Base-by-base conservation (phyloP, 345 rosid genomes). In the Schrenkiella parvula region DNA sequence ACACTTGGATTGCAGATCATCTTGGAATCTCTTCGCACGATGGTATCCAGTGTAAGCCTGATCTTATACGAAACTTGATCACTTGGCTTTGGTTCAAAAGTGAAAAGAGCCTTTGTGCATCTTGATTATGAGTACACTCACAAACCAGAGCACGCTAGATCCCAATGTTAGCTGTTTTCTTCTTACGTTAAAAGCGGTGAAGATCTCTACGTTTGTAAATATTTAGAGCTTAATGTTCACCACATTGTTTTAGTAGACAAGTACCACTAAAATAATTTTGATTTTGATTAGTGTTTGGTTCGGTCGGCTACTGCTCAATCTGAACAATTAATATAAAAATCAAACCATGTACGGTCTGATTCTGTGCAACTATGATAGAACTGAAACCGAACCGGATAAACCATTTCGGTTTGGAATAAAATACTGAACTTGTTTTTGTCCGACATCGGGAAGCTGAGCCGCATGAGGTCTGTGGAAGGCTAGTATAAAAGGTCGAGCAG, bases 1-100 rank as follows among this genome's bases (percentile, higher is more conserved):
- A 95, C 99, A 71, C 89, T 95, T 66, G 99, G 99, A 48, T 82
- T 95, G 81, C 98, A 95, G 81, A 95, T 95, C 63, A 95, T 95
- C 76, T 74, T 91, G 88, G 99, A 95, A 83, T 95, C 98, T 19
- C 29, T 82, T 6, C 96, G 84, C 46, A 83, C 88, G 10, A 75
- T 95, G 84, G 4, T 85, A 38, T 91, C 93, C 29, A 85, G 80
- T 78, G 98, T 93, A 80, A 79, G 98, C 76, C 63, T 54, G 41
- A 53, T 69, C 59, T 62, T 19, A 63, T 42, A 22, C 54, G 64
- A 70, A 34, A 13, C 54, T 71, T 57, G 51, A 67, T 41, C 48
- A 66, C 43, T 35, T 66, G 5, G 29, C 32, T 68, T 68, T 68
- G 18, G 12, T 41, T 28, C 53, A 39, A 59, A 60, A 57, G 68